Conservation (phyloP, 140 eudicot genomes). For the Stevia rebaudiana region DNA sequence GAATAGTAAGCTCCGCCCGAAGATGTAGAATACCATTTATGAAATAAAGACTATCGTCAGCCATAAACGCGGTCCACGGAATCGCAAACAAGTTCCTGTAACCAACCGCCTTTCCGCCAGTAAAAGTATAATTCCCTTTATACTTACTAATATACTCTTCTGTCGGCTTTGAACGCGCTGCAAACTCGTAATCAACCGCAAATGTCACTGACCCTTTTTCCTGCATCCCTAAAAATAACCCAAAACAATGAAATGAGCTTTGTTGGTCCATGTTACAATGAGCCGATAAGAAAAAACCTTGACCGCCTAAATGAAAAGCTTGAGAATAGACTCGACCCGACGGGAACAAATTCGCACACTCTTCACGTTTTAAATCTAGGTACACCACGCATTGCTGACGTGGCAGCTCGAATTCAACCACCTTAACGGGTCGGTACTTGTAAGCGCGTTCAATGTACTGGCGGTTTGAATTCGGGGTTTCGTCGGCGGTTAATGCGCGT, state of each 20-base stretch:
- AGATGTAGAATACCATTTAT: constrained; percentile 68
- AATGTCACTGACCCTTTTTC: constrained; percentile 77
- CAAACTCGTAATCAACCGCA: constrained; percentile 84
- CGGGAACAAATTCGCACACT: constrained; percentile 60
- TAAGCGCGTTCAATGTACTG: constrained; percentile 62
- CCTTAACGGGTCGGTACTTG: constrained; percentile 80
- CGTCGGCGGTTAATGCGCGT: constrained; percentile 50
- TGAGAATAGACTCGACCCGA: constrained; percentile 79
- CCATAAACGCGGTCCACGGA: constrained; percentile 78
- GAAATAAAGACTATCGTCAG: constrained; percentile 72
- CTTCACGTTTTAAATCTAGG: constrained; percentile 64
- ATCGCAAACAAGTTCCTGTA: constrained; percentile 70
- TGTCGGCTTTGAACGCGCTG: constrained; percentile 70
- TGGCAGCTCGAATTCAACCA: constrained; percentile 69
- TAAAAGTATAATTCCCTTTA: constrained; percentile 74
- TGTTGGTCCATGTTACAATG: constrained; percentile 91
- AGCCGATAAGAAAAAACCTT: constrained; percentile 79
- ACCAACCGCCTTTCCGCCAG: constrained; percentile 88
- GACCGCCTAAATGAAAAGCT: constrained; percentile 86
- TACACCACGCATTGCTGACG: constrained; percentile 80
- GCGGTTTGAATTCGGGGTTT: constrained; percentile 36
- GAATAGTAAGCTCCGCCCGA: constrained; percentile 72
- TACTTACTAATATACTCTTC: constrained; percentile 70
- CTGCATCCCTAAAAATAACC: constrained; percentile 80
- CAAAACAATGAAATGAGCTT: constrained; percentile 72